Evolutionary conservation across 768 basidiomycete species (phyloP).

Genomic region (Amanita brunnescens): DNA sequence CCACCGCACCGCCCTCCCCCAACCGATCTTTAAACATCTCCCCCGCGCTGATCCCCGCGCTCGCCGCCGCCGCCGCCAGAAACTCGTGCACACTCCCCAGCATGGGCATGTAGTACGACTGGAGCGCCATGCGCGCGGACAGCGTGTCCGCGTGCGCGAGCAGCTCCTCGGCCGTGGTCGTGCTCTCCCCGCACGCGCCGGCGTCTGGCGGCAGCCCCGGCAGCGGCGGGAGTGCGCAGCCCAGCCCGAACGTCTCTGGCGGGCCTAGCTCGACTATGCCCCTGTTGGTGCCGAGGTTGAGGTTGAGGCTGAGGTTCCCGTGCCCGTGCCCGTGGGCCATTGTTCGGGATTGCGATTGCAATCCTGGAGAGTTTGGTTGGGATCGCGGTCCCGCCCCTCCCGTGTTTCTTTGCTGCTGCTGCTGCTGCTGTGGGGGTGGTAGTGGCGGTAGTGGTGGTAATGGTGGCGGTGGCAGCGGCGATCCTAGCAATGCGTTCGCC

Average conservation of each 20-base stretch:
- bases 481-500: conserved; percentile 2
- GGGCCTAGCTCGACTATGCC: neutral
- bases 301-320: no score
- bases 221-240: conserved; percentile 1
- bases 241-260: neutral
- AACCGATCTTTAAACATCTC: conserved; percentile 9
- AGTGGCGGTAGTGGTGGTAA: neutral
- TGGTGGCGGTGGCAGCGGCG: neutral
- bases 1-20: neutral
- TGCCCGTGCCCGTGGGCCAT: no score
- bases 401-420: neutral
- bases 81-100: conserved; percentile 40
- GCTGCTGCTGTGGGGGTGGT: neutral
- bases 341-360: neutral
- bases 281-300: neutral
- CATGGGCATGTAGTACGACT: conserved; percentile 56
- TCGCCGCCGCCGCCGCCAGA: conserved; percentile 17
- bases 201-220: neutral
- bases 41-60: conserved; percentile 9
- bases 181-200: conserved; percentile 19
- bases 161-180: conserved; percentile 45
- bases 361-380: no score
- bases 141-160: conserved; percentile 48
- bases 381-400: neutral
- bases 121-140: conserved; percentile 50